Base-by-base conservation (phyloP, 108 stramenopile species). In the Discostella stelligeroides region DNA sequence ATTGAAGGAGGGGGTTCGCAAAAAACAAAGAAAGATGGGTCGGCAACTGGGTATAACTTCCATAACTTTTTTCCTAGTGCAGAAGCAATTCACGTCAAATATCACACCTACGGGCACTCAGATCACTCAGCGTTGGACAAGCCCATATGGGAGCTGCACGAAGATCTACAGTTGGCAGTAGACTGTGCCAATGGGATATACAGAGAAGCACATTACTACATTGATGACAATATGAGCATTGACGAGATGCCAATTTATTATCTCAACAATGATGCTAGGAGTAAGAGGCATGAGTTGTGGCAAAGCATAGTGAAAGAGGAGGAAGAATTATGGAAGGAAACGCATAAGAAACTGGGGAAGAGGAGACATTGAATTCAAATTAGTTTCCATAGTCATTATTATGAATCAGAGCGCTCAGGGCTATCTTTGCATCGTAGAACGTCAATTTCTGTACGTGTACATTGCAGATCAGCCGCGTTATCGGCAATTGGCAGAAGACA, bases 101-200 rank as follows among this genome's bases (percentile, higher is more conserved):
- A 86, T 63, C 34, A 40, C 0, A 86, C 85, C 4, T 86, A 82
- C 62, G 81, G 81, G 0, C 85, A 84, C 75, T 58, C 83, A 21
- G 61, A 38, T 34, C 7, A 23, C 8, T 14, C 45, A 1, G 81
- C 84, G 0, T 28, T 48, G 14, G 43, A 58, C 4, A 76, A 38
- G 40, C 66, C 82, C 10, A 30, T 83, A 11, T 47, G 67, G 56
- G 40, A 75, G 15, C 21, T 76, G 0, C 65, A 73, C 23, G 48
- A 30, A 10, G 81, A 82, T 29, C n/a, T 82, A 23, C 37, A 58
- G 49, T 37, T 74, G 23, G 61, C 58, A 23, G 73, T 82, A 20
- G 61, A 50, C 10, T 82, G 81, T 58, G 76, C 64, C 29, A 23
- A 61, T 34, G 72, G 67, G n/a, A 63, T 37, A 4, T 37, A 55